These are phyloP conservation scores for Calocybe gangraenosa DNA, from an alignment of 768 basidiomycete species.

Conservation along the genomic window DNA sequence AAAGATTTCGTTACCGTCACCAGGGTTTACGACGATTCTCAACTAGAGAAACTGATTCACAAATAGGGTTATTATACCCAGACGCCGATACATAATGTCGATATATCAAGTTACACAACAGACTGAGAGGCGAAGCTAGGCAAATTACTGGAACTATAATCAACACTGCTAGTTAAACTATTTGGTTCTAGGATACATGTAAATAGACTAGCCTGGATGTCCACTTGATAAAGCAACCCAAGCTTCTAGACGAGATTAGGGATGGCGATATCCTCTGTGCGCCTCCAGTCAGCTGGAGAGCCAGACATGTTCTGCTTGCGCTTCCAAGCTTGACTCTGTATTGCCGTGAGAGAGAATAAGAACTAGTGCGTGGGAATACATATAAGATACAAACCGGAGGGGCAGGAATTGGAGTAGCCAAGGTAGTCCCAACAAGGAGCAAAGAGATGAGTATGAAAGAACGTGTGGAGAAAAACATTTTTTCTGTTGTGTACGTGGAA, in stretches of 20 bases:
- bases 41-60: too few species aligned
- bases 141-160: too few species aligned
- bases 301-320: neutral
- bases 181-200: slow-evolving; percentile 15
- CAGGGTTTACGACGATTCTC: too few species aligned
- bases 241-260: neutral
- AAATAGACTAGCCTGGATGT: neutral
- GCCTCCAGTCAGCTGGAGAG: neutral
- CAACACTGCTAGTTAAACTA: too few species aligned
- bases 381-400: slow-evolving; percentile 21
- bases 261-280: neutral
- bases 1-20: too few species aligned
- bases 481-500: slow-evolving; percentile 18
- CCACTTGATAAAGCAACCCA: neutral
- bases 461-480: slow-evolving; percentile 31
- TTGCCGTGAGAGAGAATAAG: neutral
- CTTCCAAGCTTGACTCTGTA: slow-evolving; percentile 3
- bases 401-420: slow-evolving; percentile 26
- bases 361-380: neutral
- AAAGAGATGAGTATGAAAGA: slow-evolving; percentile 30
- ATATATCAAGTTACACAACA: too few species aligned
- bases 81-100: too few species aligned
- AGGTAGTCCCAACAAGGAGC: slow-evolving; percentile 27
- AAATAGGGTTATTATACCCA: too few species aligned
- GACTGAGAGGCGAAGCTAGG: too few species aligned